These are phyloP conservation scores for Malassezia restricta DNA, from an alignment of 1,284 basidiomycete species.

Conservation along the genomic window DNA sequence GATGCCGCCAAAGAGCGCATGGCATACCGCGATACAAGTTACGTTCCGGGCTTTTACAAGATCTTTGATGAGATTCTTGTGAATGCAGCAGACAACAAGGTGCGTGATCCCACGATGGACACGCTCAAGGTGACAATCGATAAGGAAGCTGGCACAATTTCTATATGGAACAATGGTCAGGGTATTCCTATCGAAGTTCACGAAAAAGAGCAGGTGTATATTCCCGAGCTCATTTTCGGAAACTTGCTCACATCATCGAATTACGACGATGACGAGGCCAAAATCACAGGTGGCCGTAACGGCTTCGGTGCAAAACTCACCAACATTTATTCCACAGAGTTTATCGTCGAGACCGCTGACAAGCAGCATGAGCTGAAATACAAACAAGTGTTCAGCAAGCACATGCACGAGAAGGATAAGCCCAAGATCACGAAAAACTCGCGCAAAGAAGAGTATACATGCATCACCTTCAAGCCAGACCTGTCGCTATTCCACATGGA, in stretches of 20 bases:
- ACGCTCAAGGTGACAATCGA: slow-evolving; percentile 56
- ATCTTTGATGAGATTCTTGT: slow-evolving; percentile 99
- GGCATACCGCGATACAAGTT: slow-evolving; percentile 60
- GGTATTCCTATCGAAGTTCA: slow-evolving; percentile 95
- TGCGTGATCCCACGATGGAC: slow-evolving; percentile 42
- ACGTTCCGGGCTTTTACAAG: slow-evolving; percentile 97
- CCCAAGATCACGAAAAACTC: slow-evolving; percentile 79
- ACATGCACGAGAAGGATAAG: slow-evolving; percentile 77
- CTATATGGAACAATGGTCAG: slow-evolving; percentile 86
- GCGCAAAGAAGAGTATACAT: slow-evolving; percentile 66
- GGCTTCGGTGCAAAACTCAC: slow-evolving; percentile 93
- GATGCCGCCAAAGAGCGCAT: slow-evolving; percentile 37
- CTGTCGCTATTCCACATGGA: slow-evolving; percentile 85
- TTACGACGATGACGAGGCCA: slow-evolving; percentile 98
- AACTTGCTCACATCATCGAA: slow-evolving; percentile 90
- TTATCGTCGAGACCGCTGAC: slow-evolving; percentile 94
- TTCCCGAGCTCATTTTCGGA: slow-evolving; percentile 95
- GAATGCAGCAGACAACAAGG: slow-evolving; percentile 99
- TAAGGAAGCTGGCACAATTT: slow-evolving; percentile 70
- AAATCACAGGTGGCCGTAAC: slow-evolving; percentile 94
- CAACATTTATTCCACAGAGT: slow-evolving; percentile 95
- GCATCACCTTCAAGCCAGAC: slow-evolving; percentile 87
- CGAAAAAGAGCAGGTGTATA: slow-evolving; percentile 81
- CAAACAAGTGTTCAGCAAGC: slow-evolving; percentile 83
- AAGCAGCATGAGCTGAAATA: slow-evolving; percentile 78